Evolutionary conservation across 441 rosid species (phyloP), one percentile per base, ranked within the genome.

Genomic region (Brassica balearica): DNA sequence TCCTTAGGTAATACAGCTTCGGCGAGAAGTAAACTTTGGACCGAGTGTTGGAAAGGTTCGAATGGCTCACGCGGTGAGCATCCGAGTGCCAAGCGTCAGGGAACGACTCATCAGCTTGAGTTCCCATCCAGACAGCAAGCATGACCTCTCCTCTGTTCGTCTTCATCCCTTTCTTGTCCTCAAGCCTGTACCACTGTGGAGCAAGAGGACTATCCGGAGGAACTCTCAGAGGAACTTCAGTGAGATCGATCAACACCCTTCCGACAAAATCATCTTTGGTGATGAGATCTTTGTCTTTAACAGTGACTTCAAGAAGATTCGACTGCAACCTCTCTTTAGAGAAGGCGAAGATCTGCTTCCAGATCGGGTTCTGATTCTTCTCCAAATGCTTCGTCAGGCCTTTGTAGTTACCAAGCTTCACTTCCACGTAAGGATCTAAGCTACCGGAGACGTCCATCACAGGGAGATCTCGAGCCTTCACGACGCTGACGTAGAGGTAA

Each of bases 151-250:
- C 94, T 63, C 27, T 80, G 17, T 12, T 55, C 1, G 66, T 59
- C 82, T 88, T 90, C 77, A 80, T 78, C 19, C 92, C 92, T 77
- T 69, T 86, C 71, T 81, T 87, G 48, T 78, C 88, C 66, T 82
- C 85, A 55, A 90, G 65, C 74, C 20, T 87, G 60, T 90, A 88
- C 92, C 94, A 90, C 76, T 88, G 91, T 15, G 89, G 94, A 67
- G 94, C 94, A 53, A 90, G 32, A 20, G 91, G 94, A 74, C 92
- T 87, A 67, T 90, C 94, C 0, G 92, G 94, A 1, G 97, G 97
- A 46, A 87, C 86, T 36, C 94, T 77, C 0, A 73, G 73, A 7
- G 92, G 94, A 46, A 90, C 90, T 53, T 90, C 94, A 0, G 72
- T 48, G 6, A 88, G 80, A 72, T 88, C 91, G 17, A 90, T 84